These are phyloP conservation scores for Aaosphaeria arxii DNA, from an alignment of 2,329 filamentous ascomycete genomes.

Conservation along the genomic window DNA sequence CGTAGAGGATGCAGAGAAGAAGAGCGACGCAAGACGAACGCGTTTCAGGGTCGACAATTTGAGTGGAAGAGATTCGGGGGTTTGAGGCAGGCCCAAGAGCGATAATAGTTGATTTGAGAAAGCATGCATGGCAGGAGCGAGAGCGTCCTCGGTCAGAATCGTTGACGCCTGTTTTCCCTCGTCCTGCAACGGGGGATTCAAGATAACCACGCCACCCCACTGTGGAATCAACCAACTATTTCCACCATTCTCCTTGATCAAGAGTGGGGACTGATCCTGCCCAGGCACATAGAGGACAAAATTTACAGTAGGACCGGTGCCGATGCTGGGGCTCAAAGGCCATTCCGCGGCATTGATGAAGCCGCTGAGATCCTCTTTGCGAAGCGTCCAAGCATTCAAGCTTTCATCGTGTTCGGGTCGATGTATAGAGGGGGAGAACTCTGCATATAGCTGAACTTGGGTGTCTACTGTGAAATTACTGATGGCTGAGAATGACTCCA, in stretches of 20 bases:
- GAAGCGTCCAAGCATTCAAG: slow-evolving; percentile 64
- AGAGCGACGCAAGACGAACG: slow-evolving; percentile 79
- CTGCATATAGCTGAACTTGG: slow-evolving; percentile 90
- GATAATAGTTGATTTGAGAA: slow-evolving; percentile 90
- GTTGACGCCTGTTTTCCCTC: slow-evolving; percentile 39
- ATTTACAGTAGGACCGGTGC: slow-evolving; percentile 88
- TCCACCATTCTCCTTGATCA: slow-evolving; percentile 57
- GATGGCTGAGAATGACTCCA: slow-evolving; percentile 75
- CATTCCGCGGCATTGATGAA: slow-evolving; percentile 98
- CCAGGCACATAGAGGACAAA: slow-evolving; percentile 90
- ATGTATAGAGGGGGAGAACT: slow-evolving; percentile 60
- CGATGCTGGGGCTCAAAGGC: slow-evolving; percentile 93
- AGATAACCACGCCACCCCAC: slow-evolving; percentile 78
- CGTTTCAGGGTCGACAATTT: slow-evolving; percentile 80
- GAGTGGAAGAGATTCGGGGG: slow-evolving; percentile 74
- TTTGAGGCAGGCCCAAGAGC: slow-evolving; percentile 78
- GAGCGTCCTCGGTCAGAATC: slow-evolving; percentile 61
- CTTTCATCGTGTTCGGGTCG: slow-evolving; percentile 53
- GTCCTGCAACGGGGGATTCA: slow-evolving; percentile 53
- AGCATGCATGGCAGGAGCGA: slow-evolving; percentile 79
- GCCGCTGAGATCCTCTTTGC: slow-evolving; percentile 82
- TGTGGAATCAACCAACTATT: slow-evolving; percentile 94
- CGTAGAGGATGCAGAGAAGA: slow-evolving; percentile 87
- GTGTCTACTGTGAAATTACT: slow-evolving; percentile 96
- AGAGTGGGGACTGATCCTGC: slow-evolving; percentile 58